A percentile compares a stretch with the other conserved stretches of the same genome.
Evolutionary conservation across 2,329 filamentous ascomycete genomes (phyloP).

Genomic region (Aureobasidium sp.): DNA sequence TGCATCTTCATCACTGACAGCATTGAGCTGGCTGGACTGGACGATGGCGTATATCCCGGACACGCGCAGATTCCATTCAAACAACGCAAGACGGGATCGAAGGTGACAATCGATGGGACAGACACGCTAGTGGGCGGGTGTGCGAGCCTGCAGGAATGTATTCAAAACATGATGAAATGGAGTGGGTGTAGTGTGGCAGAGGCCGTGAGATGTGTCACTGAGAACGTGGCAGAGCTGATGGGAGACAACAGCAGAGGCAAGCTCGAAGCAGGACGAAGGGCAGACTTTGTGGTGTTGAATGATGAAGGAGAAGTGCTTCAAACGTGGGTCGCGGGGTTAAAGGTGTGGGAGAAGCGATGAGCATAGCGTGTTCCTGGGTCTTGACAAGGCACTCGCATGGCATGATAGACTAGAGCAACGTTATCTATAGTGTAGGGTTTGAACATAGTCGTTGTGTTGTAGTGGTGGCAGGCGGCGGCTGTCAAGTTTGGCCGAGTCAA

Average conservation of each 20-base stretch:
- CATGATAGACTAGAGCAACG: not conserved
- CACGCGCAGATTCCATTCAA: constrained; percentile 46
- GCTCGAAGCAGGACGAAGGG: constrained; percentile 39
- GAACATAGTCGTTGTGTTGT: not conserved
- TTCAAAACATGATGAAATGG: constrained; percentile 44
- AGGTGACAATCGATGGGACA: constrained; percentile 46
- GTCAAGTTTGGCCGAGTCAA: not conserved
- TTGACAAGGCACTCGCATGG: not conserved
- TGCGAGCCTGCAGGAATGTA: constrained; percentile 44
- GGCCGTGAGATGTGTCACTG: constrained; percentile 43
- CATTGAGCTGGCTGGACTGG: constrained; percentile 48
- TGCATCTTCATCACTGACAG: constrained; percentile 49
- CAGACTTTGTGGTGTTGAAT: constrained; percentile 44
- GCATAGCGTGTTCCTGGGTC: not conserved
- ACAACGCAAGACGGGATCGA: constrained; percentile 44
- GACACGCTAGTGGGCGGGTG: constrained; percentile 50
- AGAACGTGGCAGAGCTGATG: constrained; percentile 47
- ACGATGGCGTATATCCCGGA: constrained; percentile 45
- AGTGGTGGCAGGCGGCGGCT: not conserved
- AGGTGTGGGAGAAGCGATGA: constrained; percentile 37
- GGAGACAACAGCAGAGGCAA: constrained; percentile 38
- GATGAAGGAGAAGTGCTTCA: constrained; percentile 41
- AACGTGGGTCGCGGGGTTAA: constrained; percentile 46
- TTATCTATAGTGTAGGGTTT: not conserved
- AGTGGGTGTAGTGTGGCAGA: constrained; percentile 41